phyloP scores from a whole-genome alignment of 768 basidiomycete genomes.

The Tubosaeta sp. region DNA sequence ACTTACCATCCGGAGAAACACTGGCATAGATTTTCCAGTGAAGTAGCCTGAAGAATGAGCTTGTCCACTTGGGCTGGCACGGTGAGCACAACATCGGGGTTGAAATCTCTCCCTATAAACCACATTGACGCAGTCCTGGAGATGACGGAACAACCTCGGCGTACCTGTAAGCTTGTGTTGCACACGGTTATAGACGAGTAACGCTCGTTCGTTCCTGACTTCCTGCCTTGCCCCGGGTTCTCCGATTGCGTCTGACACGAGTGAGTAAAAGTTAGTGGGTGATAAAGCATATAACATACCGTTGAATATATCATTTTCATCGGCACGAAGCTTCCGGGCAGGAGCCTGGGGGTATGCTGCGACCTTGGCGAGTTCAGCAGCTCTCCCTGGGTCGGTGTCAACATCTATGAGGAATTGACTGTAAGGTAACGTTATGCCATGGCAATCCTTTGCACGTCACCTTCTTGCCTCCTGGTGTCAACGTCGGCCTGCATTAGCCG shows the following conservation, averaged over 20 bases:
- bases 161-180: conserved; percentile 90
- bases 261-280: conserved; percentile 3
- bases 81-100: conserved; percentile 67
- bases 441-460: conserved; percentile 31
- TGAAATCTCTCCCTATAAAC: conserved; percentile 81
- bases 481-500: conserved; percentile 83
- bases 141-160: conserved; percentile 9
- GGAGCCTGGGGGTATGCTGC: conserved; percentile 77
- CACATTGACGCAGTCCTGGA: background rate
- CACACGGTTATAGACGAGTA: conserved; percentile 92
- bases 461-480: conserved; percentile 66
- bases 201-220: conserved; percentile 84
- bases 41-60: conserved; percentile 89
- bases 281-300: conserved; percentile 42
- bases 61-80: conserved; percentile 89
- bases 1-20: conserved; percentile 90
- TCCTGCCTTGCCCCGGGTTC: conserved; percentile 67
- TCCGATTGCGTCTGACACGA: conserved; percentile 37
- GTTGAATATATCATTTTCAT: conserved; percentile 92
- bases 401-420: conserved; percentile 27
- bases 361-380: conserved; percentile 59
- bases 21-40: conserved; percentile 92
- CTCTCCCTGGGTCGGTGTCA: conserved; percentile 49
- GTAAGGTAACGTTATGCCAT: conserved; percentile 3
- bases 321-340: conserved; percentile 76